phyloP scores from a whole-genome alignment of 2,329 filamentous ascomycete genomes.

The Claviceps africana region DNA sequence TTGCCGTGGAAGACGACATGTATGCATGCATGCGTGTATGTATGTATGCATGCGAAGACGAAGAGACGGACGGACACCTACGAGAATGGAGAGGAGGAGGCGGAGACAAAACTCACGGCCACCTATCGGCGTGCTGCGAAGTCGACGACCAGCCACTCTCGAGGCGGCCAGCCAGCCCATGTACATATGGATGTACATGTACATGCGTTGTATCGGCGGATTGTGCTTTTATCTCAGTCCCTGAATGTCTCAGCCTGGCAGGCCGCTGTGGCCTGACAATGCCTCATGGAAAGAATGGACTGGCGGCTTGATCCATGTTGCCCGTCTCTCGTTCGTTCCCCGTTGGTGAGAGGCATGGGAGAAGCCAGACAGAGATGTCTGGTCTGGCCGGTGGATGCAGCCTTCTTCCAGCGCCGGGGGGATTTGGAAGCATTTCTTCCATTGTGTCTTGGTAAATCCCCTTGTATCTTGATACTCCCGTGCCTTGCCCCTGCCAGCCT shows the following conservation, averaged over 20 bases:
- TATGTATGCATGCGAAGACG: not conserved
- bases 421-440: not conserved
- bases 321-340: not conserved
- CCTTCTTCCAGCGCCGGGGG: not conserved
- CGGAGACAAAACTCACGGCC: not conserved
- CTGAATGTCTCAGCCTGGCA: conserved; percentile 8
- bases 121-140: not conserved
- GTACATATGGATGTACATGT: too few species aligned
- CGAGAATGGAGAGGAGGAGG: not conserved
- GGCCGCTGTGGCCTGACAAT: conserved; percentile 4
- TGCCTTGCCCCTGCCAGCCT: not conserved
- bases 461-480: not conserved
- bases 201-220: not conserved
- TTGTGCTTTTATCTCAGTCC: conserved; percentile 6
- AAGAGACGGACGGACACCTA: not conserved
- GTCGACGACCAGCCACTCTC: not conserved
- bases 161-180: not conserved
- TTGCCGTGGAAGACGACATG: not conserved
- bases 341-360: not conserved
- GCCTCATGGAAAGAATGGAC: conserved; percentile 7
- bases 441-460: conserved; percentile 4
- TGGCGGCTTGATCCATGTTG: not conserved
- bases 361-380: not conserved
- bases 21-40: not conserved
- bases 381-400: not conserved